These are phyloP conservation scores for Brachypodium distachyon DNA, from an alignment of 202 grass and related monocot genomes.

Conservation along the genomic window DNA sequence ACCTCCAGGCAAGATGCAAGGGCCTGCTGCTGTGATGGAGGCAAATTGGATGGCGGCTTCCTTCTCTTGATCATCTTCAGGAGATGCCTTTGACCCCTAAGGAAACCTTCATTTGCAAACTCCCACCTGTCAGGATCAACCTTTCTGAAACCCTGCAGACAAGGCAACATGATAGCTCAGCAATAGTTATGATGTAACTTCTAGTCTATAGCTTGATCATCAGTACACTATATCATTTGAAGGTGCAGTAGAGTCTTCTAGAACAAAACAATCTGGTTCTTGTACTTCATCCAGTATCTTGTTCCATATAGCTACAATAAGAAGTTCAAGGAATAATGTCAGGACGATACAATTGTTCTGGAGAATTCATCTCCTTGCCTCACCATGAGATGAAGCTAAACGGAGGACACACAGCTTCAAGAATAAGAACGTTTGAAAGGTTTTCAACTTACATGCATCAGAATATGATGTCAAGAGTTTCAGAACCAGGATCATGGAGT, in stretches of 20 bases:
- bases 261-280: constrained; percentile 65
- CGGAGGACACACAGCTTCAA: neutral
- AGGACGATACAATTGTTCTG: constrained; percentile 18
- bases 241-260: constrained; percentile 47
- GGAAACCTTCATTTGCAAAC: constrained; percentile 87
- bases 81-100: constrained; percentile 68
- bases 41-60: constrained; percentile 33
- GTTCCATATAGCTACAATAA: constrained; percentile 75
- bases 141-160: constrained; percentile 82
- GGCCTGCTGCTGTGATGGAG: constrained; percentile 22
- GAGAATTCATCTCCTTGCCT: constrained; percentile 7
- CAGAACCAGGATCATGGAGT: neutral
- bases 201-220: neutral
- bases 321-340: constrained; percentile 41
- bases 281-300: constrained; percentile 52
- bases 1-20: constrained; percentile 47
- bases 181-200: neutral
- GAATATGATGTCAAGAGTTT: neutral
- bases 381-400: constrained; percentile 16
- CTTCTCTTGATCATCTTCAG: constrained; percentile 81
- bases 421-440: constrained; percentile 1
- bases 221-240: constrained; percentile 41
- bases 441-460: constrained; percentile 1
- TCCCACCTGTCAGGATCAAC: constrained; percentile 92
- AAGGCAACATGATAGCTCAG: neutral